Conservation (phyloP, 768 basidiomycete species). For the Rhizopogon sp. region DNA sequence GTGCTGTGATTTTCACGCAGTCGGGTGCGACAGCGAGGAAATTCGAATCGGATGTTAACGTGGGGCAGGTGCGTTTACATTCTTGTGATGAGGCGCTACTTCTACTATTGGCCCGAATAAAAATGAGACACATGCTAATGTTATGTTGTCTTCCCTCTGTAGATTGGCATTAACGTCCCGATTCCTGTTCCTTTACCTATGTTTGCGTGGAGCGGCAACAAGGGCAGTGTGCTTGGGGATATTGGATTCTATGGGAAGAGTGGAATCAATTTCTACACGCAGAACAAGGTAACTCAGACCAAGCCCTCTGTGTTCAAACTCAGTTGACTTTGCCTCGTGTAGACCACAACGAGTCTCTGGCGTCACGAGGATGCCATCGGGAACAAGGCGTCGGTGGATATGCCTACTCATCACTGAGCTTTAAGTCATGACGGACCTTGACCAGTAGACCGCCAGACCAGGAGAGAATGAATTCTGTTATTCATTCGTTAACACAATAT, state of each 20-base stretch:
- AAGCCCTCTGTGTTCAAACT: not conserved
- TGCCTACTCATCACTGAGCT: slow-evolving; percentile 48
- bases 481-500: not conserved
- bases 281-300: slow-evolving; percentile 64
- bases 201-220: slow-evolving; percentile 98
- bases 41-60: slow-evolving; percentile 84
- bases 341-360: slow-evolving; percentile 95
- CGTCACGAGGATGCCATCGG: slow-evolving; percentile 79
- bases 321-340: slow-evolving; percentile 2
- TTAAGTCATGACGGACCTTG: not conserved
- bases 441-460: not conserved
- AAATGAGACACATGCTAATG: not conserved
- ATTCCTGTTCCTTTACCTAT: slow-evolving; percentile 91
- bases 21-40: slow-evolving; percentile 92
- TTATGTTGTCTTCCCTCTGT: not conserved
- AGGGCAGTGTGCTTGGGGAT: slow-evolving; percentile 80
- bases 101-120: not conserved
- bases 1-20: slow-evolving; percentile 94
- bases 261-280: slow-evolving; percentile 94
- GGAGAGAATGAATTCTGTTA: not conserved
- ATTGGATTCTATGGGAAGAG: slow-evolving; percentile 90
- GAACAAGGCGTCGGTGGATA: slow-evolving; percentile 75
- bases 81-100: not conserved
- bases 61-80: slow-evolving; percentile 50
- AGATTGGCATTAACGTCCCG: slow-evolving; percentile 86